Evolutionary conservation across 352 stramenopile genomes (phyloP), one percentile per base, ranked within the genome.

Genomic region (Pythium sp.): DNA sequence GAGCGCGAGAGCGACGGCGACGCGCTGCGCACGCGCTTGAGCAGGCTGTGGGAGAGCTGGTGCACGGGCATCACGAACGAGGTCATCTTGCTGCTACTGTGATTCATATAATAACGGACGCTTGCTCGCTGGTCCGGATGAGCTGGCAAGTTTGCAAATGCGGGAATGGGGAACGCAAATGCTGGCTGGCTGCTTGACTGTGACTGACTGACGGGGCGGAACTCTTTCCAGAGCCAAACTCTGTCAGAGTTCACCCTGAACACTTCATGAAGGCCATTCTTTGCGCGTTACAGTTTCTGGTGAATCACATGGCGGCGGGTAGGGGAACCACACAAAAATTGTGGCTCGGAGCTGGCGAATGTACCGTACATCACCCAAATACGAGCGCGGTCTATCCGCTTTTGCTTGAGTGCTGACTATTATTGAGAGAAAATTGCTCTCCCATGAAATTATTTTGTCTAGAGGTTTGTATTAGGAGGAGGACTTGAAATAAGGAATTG

Each of bases 11-110:
- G n/a, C 28, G 73, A 28, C 8, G 83, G 76, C 20, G 62, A 62
- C 36, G 62, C 49, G 62, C 51, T 60, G 32, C 77, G 72, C 64
- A 83, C 58, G 41, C 78, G 78, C 74, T 86, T 86, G 32, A 82
- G 69, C 12, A 86, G 60, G 55, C 72, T 73, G 34, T 66, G 67
- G 12, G 75, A 71, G 5, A 82, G 64, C 30, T 81, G 74, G 56
- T 73, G 72, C 63, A 81, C 71, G 68, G 77, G 74, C 58, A 80
- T 72, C 20, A 89, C 65, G 59, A 79, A 86, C 41, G 82, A 87
- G 46, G 78, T 79, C 79, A 87, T 65, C 41, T 4, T 74, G 57
- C 3, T 68, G 8, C 3, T 22, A 32, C 56, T 65, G 38, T 24
- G 49, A 28, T 24, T 58, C 53, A 58, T 58, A 58, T 32, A 58